Conservation (phyloP, 805 yeast species). For the Candida alai region DNA sequence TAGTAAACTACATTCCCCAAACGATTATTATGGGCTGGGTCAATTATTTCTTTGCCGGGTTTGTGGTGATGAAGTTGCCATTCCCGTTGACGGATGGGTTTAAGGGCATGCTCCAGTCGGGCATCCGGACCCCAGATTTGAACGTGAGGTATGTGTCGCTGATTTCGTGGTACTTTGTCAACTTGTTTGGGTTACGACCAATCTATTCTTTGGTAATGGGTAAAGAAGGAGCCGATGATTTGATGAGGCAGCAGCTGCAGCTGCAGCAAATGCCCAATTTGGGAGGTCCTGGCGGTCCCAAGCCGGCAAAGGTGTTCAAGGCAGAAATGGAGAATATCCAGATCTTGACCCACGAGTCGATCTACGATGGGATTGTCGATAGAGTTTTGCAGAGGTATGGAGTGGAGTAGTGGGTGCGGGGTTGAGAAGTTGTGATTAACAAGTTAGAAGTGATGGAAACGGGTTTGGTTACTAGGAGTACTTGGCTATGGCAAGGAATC, state of each 20-base stretch:
- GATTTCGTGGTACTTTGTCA: constrained; percentile 93
- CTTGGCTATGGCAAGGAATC: no score
- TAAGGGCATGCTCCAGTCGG: constrained; percentile 88
- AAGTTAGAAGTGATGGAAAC: no score
- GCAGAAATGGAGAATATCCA: constrained; percentile 73
- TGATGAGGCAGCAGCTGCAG: constrained; percentile 38
- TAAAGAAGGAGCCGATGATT: constrained; percentile 43
- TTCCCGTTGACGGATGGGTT: constrained; percentile 87
- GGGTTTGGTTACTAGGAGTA: no score
- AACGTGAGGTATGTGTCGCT: constrained; percentile 92
- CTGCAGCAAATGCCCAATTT: constrained; percentile 37
- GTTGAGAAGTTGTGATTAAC: no score
- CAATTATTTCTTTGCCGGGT: constrained; percentile 87
- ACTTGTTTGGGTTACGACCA: constrained; percentile 77
- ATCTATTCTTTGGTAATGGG: constrained; percentile 69
- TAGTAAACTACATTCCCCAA: constrained; percentile 86
- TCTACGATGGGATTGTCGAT: constrained; percentile 58
- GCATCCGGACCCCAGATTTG: constrained; percentile 77
- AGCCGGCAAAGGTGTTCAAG: constrained; percentile 58
- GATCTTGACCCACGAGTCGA: constrained; percentile 48
- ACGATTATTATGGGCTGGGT: constrained; percentile 96
- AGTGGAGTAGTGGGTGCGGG: no score
- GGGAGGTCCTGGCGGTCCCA: constrained; percentile 58
- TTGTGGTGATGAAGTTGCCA: constrained; percentile 74
- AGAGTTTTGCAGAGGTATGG: constrained; percentile 35